Evolutionary conservation across 345 rosid genomes (phyloP).

Genomic region (Euphorbia tirucalli): DNA sequence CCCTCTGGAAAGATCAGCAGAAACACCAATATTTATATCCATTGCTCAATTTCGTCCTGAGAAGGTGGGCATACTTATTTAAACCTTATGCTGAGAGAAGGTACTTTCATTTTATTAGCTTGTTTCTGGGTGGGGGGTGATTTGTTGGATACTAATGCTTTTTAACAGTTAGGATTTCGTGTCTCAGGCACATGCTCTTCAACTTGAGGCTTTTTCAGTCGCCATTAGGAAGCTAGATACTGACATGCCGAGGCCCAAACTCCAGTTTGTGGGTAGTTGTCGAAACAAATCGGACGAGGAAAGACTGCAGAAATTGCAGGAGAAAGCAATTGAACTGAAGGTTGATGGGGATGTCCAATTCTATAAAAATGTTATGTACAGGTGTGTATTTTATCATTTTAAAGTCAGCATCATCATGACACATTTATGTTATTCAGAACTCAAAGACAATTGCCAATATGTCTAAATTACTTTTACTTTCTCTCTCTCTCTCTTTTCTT

Average conservation of each 20-base stretch:
- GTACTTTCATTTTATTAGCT: conserved; percentile 35
- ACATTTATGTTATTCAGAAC: neutral
- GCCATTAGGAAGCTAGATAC: conserved; percentile 52
- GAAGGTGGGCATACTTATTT: conserved; percentile 70
- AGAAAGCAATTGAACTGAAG: conserved; percentile 63
- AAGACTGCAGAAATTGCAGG: conserved; percentile 69
- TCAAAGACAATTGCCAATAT: conserved; percentile 1
- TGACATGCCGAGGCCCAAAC: conserved; percentile 61
- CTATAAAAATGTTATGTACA: conserved; percentile 68
- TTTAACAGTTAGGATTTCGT: conserved; percentile 31
- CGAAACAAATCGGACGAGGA: conserved; percentile 79
- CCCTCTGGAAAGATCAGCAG: conserved; percentile 68
- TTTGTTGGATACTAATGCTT: neutral
- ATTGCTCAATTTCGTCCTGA: conserved; percentile 99
- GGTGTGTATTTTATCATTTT: conserved; percentile 39
- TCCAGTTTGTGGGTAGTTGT: conserved; percentile 94
- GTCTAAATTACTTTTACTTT: no score
- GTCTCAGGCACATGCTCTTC: conserved; percentile 83
- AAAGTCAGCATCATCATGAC: neutral
- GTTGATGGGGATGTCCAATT: conserved; percentile 65
- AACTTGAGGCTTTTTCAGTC: conserved; percentile 81
- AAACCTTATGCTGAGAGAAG: conserved; percentile 29
- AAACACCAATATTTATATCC: conserved; percentile 63
- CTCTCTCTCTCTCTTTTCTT: no score
- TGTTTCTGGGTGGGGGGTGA: conserved; percentile 23